These are phyloP conservation scores for Pulveroboletus sp. DNA, from an alignment of 768 basidiomycete species.

Conservation along the genomic window DNA sequence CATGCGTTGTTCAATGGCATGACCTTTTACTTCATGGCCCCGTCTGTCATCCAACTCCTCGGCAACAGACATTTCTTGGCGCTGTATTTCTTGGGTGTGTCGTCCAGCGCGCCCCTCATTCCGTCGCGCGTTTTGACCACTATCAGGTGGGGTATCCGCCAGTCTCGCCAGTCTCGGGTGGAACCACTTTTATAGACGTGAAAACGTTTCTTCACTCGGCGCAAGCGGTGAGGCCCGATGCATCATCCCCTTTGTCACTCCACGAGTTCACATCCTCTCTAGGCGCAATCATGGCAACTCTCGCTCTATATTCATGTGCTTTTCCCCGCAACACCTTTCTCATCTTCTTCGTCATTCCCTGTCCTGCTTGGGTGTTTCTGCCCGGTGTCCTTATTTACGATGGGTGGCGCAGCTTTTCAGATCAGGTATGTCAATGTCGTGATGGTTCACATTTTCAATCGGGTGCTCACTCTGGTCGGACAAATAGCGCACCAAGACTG, in stretches of 20 bases:
- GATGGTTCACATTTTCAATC: not conserved
- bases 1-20: constrained; percentile 78
- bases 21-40: constrained; percentile 74
- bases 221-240: constrained; percentile 59
- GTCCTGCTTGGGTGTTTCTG: constrained; percentile 75
- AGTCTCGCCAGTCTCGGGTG: constrained; percentile 47
- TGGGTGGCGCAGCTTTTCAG: constrained; percentile 31
- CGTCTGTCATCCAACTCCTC: constrained; percentile 53
- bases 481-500: constrained; percentile 45
- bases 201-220: constrained; percentile 44
- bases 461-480: not conserved
- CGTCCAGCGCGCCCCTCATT: not conserved
- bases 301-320: constrained; percentile 69
- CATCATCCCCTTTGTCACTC: not conserved
- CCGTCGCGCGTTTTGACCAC: not conserved
- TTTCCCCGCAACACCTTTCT: constrained; percentile 62
- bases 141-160: constrained; percentile 54
- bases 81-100: constrained; percentile 66
- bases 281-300: constrained; percentile 69
- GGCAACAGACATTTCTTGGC: constrained; percentile 63
- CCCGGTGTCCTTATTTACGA: constrained; percentile 47
- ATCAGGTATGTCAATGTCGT: constrained; percentile 27
- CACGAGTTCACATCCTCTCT: constrained; percentile 2
- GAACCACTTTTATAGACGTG: constrained; percentile 33
- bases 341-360: constrained; percentile 71